Evolutionary conservation across 2,329 filamentous ascomycete genomes (phyloP).

Genomic region (Phaeomoniella chlamydospora): DNA sequence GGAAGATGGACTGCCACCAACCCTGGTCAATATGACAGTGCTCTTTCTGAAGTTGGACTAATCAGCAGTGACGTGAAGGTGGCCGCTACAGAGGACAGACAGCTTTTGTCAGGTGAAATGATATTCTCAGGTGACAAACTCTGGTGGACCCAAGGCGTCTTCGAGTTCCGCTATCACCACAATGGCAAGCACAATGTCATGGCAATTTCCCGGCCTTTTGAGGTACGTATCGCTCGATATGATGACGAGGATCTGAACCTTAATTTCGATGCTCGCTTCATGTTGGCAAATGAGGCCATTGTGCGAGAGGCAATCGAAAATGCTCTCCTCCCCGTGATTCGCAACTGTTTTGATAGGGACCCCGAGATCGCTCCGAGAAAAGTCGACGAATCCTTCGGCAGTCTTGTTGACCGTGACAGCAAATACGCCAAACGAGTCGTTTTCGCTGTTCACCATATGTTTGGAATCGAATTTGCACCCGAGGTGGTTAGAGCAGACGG

Average conservation of each 20-base stretch:
- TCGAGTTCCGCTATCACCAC: conserved; percentile 95
- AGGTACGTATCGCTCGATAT: conserved; percentile 71
- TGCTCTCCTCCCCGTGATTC: conserved; percentile 66
- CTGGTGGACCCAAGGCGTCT: conserved; percentile 94
- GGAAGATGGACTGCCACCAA: conserved; percentile 82
- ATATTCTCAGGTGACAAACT: conserved; percentile 83
- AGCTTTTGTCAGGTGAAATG: conserved; percentile 65
- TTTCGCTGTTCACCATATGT: conserved; percentile 89
- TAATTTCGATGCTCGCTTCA: conserved; percentile 5
- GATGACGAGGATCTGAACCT: conserved; percentile 50
- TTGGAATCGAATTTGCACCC: conserved; percentile 88
- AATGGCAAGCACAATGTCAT: conserved; percentile 85
- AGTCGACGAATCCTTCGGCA: conserved; percentile 70
- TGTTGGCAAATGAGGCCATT: conserved; percentile 32
- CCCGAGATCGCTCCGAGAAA: conserved; percentile 76
- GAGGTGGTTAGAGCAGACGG: conserved; percentile 88
- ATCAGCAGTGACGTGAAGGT: conserved; percentile 51
- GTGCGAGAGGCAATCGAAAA: conserved; percentile 59
- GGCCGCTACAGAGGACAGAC: conserved; percentile 25
- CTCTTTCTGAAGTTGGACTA: conserved; percentile 62
- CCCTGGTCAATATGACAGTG: conserved; percentile 59
- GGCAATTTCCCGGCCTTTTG: conserved; percentile 85
- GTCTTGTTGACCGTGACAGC: conserved; percentile 67
- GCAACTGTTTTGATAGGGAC: conserved; percentile 86
- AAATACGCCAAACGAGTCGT: conserved; percentile 86